Base-by-base conservation (phyloP, 306 rosid genomes). In the Rubus parviflorus region DNA sequence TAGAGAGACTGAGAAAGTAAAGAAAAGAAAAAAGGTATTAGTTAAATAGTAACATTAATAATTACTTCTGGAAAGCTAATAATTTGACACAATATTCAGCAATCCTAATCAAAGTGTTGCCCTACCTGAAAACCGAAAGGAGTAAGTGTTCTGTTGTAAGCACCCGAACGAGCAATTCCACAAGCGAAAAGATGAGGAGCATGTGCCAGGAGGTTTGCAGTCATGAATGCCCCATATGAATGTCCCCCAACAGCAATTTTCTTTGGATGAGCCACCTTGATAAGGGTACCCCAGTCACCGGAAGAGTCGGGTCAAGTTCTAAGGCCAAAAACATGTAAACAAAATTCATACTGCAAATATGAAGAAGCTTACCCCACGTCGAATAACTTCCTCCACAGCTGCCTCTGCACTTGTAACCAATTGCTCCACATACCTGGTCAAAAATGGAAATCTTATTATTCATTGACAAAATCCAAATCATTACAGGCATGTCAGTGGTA, bases 161-260 rank as follows among this genome's bases (percentile, higher is more conserved):
- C 99, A 81, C 99, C 99, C 74, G 99, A 95, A 48, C 99, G 99
- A 80, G 99, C 99, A 87, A 95, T 75, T 73, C 99, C 99, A 81
- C 99, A 95, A 80, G 96, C 84, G 86, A 95, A 95, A 79, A 95
- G 96, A 86, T 95, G 99, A 73, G 99, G 94, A 58, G 99, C 99
- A 67, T 92, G 99, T 43, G 97, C 99, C 74, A 95, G 85, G 70
- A 95, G 99, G 84, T 95, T 95, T 77, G 99, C 99, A 78, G 97
- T 89, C 99, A 95, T 95, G 87, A 95, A 95, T 5, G 99, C 99
- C 68, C 99, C 99, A 76, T 95, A 95, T 80, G 99, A 95, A 84
- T 95, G 97, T 85, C 99, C 99, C 66, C 99, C 99, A 77, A 95
- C 85, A 79, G 97, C 97, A 80, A 95, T 91, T 88, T 87, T 95